These are phyloP conservation scores for Lachnellula occidentalis DNA, from an alignment of 2,329 filamentous ascomycete species.

Conservation along the genomic window DNA sequence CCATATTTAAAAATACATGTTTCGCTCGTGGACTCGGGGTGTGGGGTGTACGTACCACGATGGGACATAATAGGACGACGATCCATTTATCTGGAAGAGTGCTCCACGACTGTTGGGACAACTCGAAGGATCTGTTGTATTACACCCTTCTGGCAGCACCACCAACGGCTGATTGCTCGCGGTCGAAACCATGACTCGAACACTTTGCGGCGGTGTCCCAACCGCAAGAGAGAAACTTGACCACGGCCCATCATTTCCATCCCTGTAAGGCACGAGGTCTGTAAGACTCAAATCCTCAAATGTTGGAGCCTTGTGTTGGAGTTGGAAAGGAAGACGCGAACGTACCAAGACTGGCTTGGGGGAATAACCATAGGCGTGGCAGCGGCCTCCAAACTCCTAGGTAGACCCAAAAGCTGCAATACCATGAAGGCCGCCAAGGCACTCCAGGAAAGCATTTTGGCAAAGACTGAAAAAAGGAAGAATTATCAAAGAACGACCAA, in stretches of 20 bases:
- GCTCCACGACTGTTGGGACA: constrained; percentile 35
- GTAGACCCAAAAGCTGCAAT: constrained; percentile 6
- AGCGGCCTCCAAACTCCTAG: constrained; percentile 6
- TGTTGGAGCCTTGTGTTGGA: background rate
- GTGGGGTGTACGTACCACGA: background rate
- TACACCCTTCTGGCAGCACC: constrained; percentile 19
- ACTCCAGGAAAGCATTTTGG: constrained; percentile 15
- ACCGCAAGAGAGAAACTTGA: constrained; percentile 36
- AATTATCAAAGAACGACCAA: background rate
- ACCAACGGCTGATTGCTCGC: constrained; percentile 27
- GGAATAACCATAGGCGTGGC: constrained; percentile 17
- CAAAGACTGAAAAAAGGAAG: constrained; percentile 1
- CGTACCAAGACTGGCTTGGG: constrained; percentile 16
- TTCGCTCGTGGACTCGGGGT: background rate
- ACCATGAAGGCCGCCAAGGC: constrained; percentile 9
- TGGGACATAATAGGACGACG: constrained; percentile 32
- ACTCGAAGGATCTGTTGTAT: constrained; percentile 15
- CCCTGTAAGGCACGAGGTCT: constrained; percentile 7
- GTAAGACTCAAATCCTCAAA: background rate
- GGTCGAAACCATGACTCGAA: constrained; percentile 37
- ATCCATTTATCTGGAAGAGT: constrained; percentile 32
- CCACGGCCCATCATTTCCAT: constrained; percentile 35
- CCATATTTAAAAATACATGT: too few relatives aligned
- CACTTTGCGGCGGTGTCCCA: constrained; percentile 34
- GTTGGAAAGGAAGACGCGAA: background rate